Evolutionary conservation across 345 rosid genomes (phyloP).

Genomic region (Clausena lansium): DNA sequence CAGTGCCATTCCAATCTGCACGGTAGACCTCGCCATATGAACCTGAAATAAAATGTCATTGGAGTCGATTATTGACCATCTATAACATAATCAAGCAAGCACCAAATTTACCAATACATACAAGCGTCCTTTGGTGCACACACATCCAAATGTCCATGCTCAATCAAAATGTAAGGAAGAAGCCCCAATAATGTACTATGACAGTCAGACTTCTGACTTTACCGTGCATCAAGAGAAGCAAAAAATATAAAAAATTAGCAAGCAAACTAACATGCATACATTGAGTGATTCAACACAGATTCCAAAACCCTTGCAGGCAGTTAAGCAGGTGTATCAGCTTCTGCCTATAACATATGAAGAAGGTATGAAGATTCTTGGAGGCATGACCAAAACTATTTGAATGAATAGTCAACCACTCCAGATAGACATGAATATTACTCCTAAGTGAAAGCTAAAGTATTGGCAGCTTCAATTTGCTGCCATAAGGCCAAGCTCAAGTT

Average conservation of each 20-base stretch:
- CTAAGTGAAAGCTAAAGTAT: not conserved
- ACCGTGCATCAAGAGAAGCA: not conserved
- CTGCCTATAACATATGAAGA: not conserved
- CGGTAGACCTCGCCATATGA: constrained; percentile 94
- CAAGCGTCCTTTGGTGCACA: not conserved
- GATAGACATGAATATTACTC: not conserved
- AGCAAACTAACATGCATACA: not conserved
- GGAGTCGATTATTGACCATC: constrained; percentile 3
- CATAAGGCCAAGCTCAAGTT: not conserved
- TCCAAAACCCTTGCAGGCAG: not conserved
- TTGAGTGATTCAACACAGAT: not conserved
- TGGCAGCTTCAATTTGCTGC: not conserved
- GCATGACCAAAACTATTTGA: constrained; percentile 1
- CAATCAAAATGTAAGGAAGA: not conserved
- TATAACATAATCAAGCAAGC: constrained; percentile 9
- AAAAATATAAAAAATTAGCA: not conserved
- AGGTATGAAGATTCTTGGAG: constrained; percentile 1
- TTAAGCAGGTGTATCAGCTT: constrained; percentile 12
- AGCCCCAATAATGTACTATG: not conserved
- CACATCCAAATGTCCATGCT: not conserved
- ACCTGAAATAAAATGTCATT: constrained; percentile 47
- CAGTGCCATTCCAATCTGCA: constrained; percentile 95
- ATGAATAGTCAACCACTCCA: not conserved
- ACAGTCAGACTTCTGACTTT: not conserved
- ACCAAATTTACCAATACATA: not conserved